Evolutionary conservation across 1,284 basidiomycete genomes (phyloP).

Genomic region (Ganoderma lucidum): DNA sequence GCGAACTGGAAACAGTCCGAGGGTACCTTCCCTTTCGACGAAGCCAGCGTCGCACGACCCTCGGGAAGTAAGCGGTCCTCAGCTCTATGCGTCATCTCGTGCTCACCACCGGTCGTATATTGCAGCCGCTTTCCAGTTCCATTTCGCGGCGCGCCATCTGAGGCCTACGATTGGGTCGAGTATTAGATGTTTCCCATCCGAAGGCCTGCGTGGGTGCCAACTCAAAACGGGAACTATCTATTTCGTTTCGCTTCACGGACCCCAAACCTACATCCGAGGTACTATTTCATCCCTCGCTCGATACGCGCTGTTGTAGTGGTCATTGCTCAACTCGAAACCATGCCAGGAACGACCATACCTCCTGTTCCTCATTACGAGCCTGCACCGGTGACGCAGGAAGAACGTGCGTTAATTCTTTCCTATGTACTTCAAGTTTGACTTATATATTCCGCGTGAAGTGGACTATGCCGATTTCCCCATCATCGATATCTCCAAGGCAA

Average conservation of each 20-base stretch:
- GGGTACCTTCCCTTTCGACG: background rate
- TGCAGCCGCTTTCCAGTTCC: background rate
- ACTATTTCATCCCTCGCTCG: background rate
- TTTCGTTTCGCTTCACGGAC: background rate
- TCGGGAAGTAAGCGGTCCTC: background rate
- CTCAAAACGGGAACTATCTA: background rate
- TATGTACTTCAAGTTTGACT: too few relatives aligned
- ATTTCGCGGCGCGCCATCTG: background rate
- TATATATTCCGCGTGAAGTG: constrained; percentile 46
- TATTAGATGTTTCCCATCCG: background rate
- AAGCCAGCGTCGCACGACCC: background rate
- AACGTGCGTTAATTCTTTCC: constrained; percentile 35
- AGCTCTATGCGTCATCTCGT: background rate
- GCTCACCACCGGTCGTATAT: background rate
- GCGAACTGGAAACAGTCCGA: background rate
- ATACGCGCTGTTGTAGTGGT: too few relatives aligned
- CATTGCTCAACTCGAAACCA: background rate
- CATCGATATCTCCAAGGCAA: constrained; percentile 65
- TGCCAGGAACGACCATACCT: constrained; percentile 18
- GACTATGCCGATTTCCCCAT: constrained; percentile 75
- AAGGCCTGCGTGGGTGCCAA: background rate
- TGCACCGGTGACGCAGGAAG: constrained; percentile 43
- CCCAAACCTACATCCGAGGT: background rate
- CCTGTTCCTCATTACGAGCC: constrained; percentile 46
- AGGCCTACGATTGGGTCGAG: background rate